phyloP scores from a whole-genome alignment of 331 rosid species.

The Phaseolus coccineus region DNA sequence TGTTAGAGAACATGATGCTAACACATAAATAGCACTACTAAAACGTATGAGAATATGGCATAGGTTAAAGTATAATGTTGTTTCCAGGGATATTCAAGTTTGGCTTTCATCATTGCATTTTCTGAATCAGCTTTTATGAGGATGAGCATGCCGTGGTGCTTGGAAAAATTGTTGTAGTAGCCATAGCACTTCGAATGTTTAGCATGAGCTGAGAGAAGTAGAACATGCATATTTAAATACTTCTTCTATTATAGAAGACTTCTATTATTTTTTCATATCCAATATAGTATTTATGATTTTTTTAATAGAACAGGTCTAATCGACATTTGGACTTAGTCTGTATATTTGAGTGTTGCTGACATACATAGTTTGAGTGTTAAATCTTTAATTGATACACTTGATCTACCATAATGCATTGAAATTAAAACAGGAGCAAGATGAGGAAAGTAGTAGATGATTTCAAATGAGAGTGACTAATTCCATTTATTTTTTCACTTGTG shows the following conservation, averaged over 20 bases:
- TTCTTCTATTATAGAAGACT: conserved; percentile 13
- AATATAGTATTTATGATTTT: conserved; percentile 3
- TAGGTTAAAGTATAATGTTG: conserved; percentile 19
- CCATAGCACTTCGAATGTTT: conserved; percentile 8
- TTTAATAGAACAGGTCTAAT: not conserved
- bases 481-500: conserved; percentile 1
- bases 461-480: conserved; percentile 16
- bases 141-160: conserved; percentile 1
- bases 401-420: conserved; percentile 22
- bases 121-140: not conserved
- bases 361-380: not conserved
- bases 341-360: conserved; percentile 13
- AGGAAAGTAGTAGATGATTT: conserved; percentile 21
- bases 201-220: not conserved
- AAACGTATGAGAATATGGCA: not conserved
- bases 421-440: not conserved
- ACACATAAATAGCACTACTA: no score
- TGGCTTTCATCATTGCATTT: conserved; percentile 13
- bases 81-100: not conserved
- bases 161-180: conserved; percentile 7
- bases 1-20: not conserved
- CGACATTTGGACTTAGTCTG: not conserved
- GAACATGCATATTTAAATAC: conserved; percentile 1
- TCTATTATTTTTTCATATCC: not conserved
- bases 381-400: not conserved